Percentiles rank a stretch among this genome's conserved stretches.
phyloP scores from a whole-genome alignment of 768 basidiomycete species.

The Pisolithus sp. region DNA sequence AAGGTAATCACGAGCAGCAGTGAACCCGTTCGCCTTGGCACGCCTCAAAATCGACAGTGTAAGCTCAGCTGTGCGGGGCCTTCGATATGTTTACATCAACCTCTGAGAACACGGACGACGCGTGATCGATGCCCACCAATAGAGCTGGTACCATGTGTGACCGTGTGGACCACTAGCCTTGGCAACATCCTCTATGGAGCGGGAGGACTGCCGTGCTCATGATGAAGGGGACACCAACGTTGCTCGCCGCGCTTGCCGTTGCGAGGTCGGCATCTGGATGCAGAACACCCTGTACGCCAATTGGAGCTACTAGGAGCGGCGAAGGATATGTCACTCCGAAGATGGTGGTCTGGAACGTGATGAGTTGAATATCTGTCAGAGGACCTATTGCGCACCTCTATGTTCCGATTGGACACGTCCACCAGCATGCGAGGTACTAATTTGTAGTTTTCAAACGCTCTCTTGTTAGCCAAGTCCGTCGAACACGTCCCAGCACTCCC shows the following conservation, averaged over 20 bases:
- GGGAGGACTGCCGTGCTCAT: conserved; percentile 70
- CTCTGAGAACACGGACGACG: not conserved
- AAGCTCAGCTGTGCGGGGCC: conserved; percentile 57
- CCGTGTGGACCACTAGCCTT: conserved; percentile 56
- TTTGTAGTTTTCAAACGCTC: conserved; percentile 57
- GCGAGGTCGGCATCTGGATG: conserved; percentile 68
- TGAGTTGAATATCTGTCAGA: not conserved
- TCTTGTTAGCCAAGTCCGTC: conserved; percentile 63
- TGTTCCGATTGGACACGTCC: conserved; percentile 46
- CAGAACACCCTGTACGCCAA: conserved; percentile 75
- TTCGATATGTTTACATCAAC: conserved; percentile 16
- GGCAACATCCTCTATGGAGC: conserved; percentile 75
- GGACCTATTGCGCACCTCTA: conserved; percentile 42
- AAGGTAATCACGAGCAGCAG: conserved; percentile 72
- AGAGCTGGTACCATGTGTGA: conserved; percentile 75
- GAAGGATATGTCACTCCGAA: conserved; percentile 59
- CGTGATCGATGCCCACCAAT: conserved; percentile 46
- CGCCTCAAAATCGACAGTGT: conserved; percentile 60
- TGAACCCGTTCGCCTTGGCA: conserved; percentile 60
- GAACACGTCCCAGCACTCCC: conserved; percentile 69
- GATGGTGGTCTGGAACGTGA: conserved; percentile 48
- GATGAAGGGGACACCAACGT: conserved; percentile 59
- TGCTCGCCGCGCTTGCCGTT: conserved; percentile 56
- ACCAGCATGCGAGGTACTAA: conserved; percentile 81
- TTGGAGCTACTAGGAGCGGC: conserved; percentile 64